Evolutionary conservation across 2,329 filamentous ascomycete species (phyloP), one percentile per base, ranked within the genome.

Genomic region (Trichoderma lentiforme): DNA sequence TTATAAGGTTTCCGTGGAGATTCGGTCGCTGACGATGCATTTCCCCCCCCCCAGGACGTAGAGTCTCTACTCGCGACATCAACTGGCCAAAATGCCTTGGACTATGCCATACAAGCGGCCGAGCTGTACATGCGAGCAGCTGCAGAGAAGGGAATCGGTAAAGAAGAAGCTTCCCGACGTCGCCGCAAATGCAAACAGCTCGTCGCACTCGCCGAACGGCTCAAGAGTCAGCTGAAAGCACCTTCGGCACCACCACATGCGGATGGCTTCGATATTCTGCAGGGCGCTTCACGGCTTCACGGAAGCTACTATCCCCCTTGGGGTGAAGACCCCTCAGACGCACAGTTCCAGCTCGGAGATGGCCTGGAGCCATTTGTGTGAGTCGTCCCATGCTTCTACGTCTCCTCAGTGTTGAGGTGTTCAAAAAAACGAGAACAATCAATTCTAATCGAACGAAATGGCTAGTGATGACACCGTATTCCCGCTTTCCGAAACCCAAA

Each of bases 291-390:
- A 5, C 91, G 90, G 70, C 86, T 99, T 24, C 93, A 97, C 78
- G 93, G 92, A 0, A 92, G 90, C 77, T 86, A 92, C 24, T 98
- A 97, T 75, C 94, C 92, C 12, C 94, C 93, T 0, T 99, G 96
- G 96, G 87, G 87, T n/a, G 81, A 81, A 2, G 84, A 89, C 32
- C 91, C 93, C 1, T 79, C 81, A 4, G 80, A 87, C 0, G 80
- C 85, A 5, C 88, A 92, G 34, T 97, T 98, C 75, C 80, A 85
- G 36, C 80, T 86, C 32, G 75, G 79, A 6, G 79, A 85, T 3
- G 85, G 84, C n/a, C 83, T 84, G 51, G 80, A 81, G 7, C 79
- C 83, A n/a, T 97, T 91, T 79, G 86, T 82, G 92, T 93, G 86
- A 75, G 87, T 26, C 21, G 1, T 7, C 18, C 32, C n/a, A 43